Evolutionary conservation across 1,284 basidiomycete species (phyloP).

Genomic region (Ceraceosorus guamensis): DNA sequence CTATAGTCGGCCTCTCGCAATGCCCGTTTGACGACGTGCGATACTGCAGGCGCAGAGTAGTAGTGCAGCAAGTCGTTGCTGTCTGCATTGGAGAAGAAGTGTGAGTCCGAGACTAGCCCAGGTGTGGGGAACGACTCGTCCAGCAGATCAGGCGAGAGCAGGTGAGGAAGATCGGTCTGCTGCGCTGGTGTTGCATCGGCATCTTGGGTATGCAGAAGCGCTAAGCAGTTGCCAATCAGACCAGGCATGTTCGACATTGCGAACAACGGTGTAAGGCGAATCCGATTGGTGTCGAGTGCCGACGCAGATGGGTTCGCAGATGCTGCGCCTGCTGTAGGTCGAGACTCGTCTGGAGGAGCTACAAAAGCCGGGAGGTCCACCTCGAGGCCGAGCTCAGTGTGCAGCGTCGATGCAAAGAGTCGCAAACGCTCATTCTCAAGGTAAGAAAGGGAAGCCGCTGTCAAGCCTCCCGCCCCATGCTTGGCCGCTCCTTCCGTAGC

Average conservation of each 20-base stretch:
- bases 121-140: not conserved
- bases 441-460: conserved; percentile 5
- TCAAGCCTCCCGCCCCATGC: conserved; percentile 12
- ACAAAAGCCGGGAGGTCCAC: too few species aligned
- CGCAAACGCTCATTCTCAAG: conserved; percentile 3
- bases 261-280: not conserved
- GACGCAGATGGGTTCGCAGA: too few species aligned
- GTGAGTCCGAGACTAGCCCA: not conserved
- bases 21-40: not conserved
- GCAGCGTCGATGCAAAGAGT: not conserved
- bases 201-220: not conserved
- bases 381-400: too few species aligned
- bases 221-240: not conserved
- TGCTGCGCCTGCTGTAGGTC: too few species aligned
- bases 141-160: not conserved
- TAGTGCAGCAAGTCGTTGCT: conserved; percentile 1
- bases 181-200: too few species aligned
- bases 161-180: not conserved
- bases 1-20: not conserved
- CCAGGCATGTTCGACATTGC: not conserved
- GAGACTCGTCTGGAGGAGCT: too few species aligned
- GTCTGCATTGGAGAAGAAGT: not conserved
- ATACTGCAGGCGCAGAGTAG: not conserved
- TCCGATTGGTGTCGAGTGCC: too few species aligned
- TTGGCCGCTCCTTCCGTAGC: too few species aligned